Evolutionary conservation across 2,329 filamentous ascomycete genomes (phyloP).

Genomic region (Aspergillus chevalieri): DNA sequence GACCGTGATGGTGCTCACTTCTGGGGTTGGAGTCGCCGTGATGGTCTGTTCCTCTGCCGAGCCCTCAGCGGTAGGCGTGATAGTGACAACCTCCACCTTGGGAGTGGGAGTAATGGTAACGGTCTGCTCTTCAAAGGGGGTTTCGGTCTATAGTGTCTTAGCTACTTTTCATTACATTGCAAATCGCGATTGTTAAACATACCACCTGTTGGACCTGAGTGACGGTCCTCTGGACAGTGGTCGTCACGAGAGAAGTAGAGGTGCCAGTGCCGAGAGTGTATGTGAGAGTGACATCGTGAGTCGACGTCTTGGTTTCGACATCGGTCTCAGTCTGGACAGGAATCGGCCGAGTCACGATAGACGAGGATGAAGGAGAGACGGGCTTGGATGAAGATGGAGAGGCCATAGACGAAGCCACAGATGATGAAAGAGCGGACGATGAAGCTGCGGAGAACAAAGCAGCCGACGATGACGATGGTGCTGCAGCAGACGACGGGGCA

Average conservation of each 20-base stretch:
- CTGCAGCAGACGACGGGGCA: slow-evolving; percentile 1
- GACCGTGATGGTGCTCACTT: background rate
- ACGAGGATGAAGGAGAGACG: slow-evolving; percentile 2
- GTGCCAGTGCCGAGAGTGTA: slow-evolving; percentile 36
- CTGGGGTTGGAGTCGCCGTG: background rate
- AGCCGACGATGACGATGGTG: background rate
- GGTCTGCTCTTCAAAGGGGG: background rate
- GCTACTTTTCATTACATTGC: slow-evolving; percentile 19
- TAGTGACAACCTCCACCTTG: background rate
- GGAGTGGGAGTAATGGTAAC: background rate
- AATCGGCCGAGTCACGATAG: slow-evolving; percentile 9
- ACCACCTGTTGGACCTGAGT: slow-evolving; percentile 14
- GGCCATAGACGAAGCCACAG: slow-evolving; percentile 1
- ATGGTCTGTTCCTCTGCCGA: background rate
- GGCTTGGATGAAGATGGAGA: slow-evolving; percentile 1
- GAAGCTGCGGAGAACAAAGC: background rate
- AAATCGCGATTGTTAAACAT: slow-evolving; percentile 8
- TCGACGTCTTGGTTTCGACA: slow-evolving; percentile 11
- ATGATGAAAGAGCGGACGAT: background rate
- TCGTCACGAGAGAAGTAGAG: slow-evolving; percentile 32
- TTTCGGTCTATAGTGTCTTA: background rate
- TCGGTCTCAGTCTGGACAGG: slow-evolving; percentile 2
- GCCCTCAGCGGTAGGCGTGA: background rate
- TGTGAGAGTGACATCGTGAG: slow-evolving; percentile 28
- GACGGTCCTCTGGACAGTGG: slow-evolving; percentile 30